Percentiles rank a stretch among this genome's conserved stretches.
Conservation (phyloP, 2,329 filamentous ascomycete genomes). For the Trichoderma semiorbis region DNA sequence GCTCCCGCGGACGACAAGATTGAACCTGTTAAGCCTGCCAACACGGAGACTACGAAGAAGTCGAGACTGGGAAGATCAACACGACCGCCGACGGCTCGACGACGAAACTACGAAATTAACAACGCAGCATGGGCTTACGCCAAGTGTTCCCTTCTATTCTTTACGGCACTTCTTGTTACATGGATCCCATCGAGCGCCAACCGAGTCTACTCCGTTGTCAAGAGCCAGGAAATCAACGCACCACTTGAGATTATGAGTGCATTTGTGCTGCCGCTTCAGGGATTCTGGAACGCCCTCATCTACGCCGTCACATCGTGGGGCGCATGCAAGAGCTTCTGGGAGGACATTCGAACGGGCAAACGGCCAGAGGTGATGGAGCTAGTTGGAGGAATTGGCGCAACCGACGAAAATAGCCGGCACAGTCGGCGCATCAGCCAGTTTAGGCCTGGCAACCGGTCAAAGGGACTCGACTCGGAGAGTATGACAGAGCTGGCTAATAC, state of each 20-base stretch:
- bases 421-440: conserved; percentile 13
- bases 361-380: conserved; percentile 36
- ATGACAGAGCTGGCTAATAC: conserved; percentile 14
- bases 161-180: conserved; percentile 66
- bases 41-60: background rate
- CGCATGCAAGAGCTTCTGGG: conserved; percentile 52
- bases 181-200: conserved; percentile 79
- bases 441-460: background rate
- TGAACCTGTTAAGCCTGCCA: conserved; percentile 28
- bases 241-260: conserved; percentile 67
- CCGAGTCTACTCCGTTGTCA: conserved; percentile 65
- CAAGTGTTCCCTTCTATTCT: conserved; percentile 68
- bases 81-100: conserved; percentile 23
- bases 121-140: conserved; percentile 67
- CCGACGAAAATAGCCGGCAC: conserved; percentile 17
- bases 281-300: conserved; percentile 80
- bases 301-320: conserved; percentile 68
- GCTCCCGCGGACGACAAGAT: conserved; percentile 22
- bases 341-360: conserved; percentile 33
- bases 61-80: background rate
- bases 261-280: conserved; percentile 75
- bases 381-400: conserved; percentile 24
- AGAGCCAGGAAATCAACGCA: conserved; percentile 50
- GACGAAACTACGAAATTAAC: conserved; percentile 50
- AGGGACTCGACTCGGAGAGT: conserved; percentile 17